Evolutionary conservation across 2,329 filamentous ascomycete species (phyloP), one percentile per base, ranked within the genome.

Genomic region (Ceratocystis harringtonii): DNA sequence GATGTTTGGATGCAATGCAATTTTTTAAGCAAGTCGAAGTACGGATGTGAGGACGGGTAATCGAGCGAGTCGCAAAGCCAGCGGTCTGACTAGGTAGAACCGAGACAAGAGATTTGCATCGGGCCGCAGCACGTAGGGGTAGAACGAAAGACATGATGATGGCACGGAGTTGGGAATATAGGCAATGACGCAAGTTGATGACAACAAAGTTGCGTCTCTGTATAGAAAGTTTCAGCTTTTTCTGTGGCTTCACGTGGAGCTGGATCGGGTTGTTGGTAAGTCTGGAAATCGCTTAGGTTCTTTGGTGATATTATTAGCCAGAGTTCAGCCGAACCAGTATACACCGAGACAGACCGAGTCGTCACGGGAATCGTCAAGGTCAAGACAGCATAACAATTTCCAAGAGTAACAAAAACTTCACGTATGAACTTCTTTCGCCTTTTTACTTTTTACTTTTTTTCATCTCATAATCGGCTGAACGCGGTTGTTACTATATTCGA

Each of bases 41-140:
- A 43, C 76, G 41, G 36, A 55, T 52, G 28, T 58, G 55, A 58
- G 55, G 55, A 17, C 55, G 50, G 62, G 55, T 62, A 19, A 62
- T n/a, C 22, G 66, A 45, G 44, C 63, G 68, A 64, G 68, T 65
- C 41, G 63, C 41, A 61, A 61, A 65, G 30, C 63, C 12, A 8
- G 66, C 66, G 36, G 48, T 44, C 32, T 65, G 64, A 43, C 50
- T 65, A 12, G 50, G 43, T 41, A 55, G n/a, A 17, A 36, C 22
- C 25, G 48, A 28, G 22, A 45, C 48, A 50, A 19, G 12, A 41
- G 36, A 28, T 50, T n/a, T 30, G 43, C 55, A n/a, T 22, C 61
- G 60, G 41, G 62, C 45, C 3, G 60, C 30, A 25, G 62, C 55
- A 41, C 62, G 65, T 30, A 62, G 19, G 8, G 65, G 44, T 17